phyloP scores from a whole-genome alignment of 805 yeast species.

The Schwanniomyces sp. region DNA sequence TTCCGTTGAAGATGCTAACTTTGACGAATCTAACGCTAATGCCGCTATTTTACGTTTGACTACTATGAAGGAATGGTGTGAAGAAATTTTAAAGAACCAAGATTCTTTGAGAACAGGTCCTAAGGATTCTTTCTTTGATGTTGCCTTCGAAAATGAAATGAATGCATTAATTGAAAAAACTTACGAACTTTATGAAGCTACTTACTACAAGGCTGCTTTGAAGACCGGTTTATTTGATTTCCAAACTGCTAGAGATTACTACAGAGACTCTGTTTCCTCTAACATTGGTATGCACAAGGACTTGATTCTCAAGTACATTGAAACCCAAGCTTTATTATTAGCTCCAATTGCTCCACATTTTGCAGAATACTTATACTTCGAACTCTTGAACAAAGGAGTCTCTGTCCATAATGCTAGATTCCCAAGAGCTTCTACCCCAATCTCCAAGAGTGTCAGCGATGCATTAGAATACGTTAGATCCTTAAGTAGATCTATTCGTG shows the following conservation, averaged over 20 bases:
- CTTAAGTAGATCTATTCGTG: conserved; percentile 83
- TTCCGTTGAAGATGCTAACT: conserved; percentile 94
- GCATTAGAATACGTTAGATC: conserved; percentile 78
- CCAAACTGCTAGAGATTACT: conserved; percentile 94
- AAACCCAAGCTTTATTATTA: conserved; percentile 77
- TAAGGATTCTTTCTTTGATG: conserved; percentile 68
- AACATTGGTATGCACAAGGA: conserved; percentile 75
- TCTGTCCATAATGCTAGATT: conserved; percentile 75
- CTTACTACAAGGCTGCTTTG: conserved; percentile 85
- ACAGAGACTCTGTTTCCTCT: conserved; percentile 73
- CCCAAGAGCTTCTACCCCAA: conserved; percentile 74
- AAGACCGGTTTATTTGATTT: conserved; percentile 90
- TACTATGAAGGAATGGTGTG: conserved; percentile 95
- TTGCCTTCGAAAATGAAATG: conserved; percentile 92
- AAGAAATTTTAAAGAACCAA: conserved; percentile 58
- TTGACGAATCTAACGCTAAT: conserved; percentile 94
- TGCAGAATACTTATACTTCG: conserved; percentile 86
- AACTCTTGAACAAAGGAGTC: conserved; percentile 62
- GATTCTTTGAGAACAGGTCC: conserved; percentile 52
- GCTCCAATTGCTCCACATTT: conserved; percentile 97
- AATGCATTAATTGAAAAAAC: conserved; percentile 76
- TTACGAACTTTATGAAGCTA: conserved; percentile 63
- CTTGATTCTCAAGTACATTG: conserved; percentile 78
- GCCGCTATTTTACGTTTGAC: conserved; percentile 94
- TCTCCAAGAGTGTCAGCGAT: conserved; percentile 60